A percentile compares a stretch with the other conserved stretches of the same genome.
Conservation (phyloP, 495 filamentous ascomycete species). For the Venustampulla echinocandica region DNA sequence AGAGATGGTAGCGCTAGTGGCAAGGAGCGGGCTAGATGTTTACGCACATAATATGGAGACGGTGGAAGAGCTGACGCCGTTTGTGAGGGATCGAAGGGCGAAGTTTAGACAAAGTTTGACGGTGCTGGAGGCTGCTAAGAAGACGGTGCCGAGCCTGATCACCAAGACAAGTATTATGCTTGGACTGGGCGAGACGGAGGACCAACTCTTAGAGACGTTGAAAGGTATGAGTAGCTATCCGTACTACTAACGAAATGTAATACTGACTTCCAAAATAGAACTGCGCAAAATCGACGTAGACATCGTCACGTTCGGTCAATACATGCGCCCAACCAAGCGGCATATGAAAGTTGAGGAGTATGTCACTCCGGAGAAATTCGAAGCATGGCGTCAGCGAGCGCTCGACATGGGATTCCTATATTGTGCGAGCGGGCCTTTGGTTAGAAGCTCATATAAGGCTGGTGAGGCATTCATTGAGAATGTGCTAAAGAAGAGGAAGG, state of each 20-base stretch:
- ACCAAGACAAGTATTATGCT: slow-evolving; percentile 98
- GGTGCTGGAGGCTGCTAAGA: slow-evolving; percentile 78
- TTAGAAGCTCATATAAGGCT: slow-evolving; percentile 92
- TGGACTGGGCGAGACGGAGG: slow-evolving; percentile 84
- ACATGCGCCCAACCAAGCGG: slow-evolving; percentile 96
- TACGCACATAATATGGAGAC: slow-evolving; percentile 98
- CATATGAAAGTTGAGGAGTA: slow-evolving; percentile 96
- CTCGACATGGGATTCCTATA: slow-evolving; percentile 95
- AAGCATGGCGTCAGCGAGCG: slow-evolving; percentile 81
- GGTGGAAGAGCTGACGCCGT: slow-evolving; percentile 79
- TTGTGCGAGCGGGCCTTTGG: slow-evolving; percentile 85
- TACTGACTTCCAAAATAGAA: slow-evolving; percentile 35
- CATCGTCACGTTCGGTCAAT: slow-evolving; percentile 96
- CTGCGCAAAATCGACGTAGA: slow-evolving; percentile 74
- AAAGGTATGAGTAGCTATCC: slow-evolving; percentile 35
- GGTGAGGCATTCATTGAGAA: slow-evolving; percentile 99
- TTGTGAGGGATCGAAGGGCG: slow-evolving; percentile 82
- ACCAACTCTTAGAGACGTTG: slow-evolving; percentile 76
- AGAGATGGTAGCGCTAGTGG: slow-evolving; percentile 75
- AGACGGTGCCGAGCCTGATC: slow-evolving; percentile 62
- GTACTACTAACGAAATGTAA: background rate
- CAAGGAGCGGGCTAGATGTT: slow-evolving; percentile 82
- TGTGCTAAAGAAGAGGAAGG: slow-evolving; percentile 73
- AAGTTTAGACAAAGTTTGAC: slow-evolving; percentile 77
- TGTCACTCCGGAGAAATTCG: slow-evolving; percentile 81